Base-by-base conservation (phyloP, 1,284 basidiomycete species). In the Malassezia dermatis region DNA sequence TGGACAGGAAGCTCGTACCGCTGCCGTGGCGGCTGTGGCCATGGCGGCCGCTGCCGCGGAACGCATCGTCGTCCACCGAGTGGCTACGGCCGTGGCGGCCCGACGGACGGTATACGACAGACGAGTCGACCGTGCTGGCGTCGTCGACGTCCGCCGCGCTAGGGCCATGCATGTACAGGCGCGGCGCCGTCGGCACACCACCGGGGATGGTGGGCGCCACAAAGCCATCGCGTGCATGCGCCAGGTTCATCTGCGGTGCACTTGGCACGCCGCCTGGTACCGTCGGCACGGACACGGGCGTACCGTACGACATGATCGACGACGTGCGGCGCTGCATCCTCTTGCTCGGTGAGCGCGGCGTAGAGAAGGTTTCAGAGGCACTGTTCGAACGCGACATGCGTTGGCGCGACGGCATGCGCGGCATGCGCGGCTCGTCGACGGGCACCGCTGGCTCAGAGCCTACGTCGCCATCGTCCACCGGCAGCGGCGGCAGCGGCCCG, bases 1-100 rank as follows among this genome's bases (percentile, higher is more conserved):
- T 62, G 43, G 67, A 64, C 21, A 73, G 63, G 50, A 73, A 64
- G 42, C 63, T 63, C 32, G 58, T 58, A 13, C 40, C 58, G 12
- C 61, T 49, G 41, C 59, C 24, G 37, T 41, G 35, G 10, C 40
- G 31, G 60, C 23, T 24, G 31, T 32, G 13, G 23, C 51, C 12
- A 11, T 19, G 31, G 15, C 30, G 28, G n/a, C 11, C 19, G 39
- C 39, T 34, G 5, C 27, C 26, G n/a, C 40, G 47, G 41, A 32
- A 31, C 2, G 34, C 32, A 2, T 35, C 46, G 34, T 27, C 21
- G 31, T 30, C 27, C 23, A 8, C 41, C 10, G 24, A 26, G 13
- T 34, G 10, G 56, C 37, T 50, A 52, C 58, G 63, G 37, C 37
- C 19, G 12, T 39, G 37, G 51, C 51, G 62, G 57, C 35, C 49